phyloP scores from a whole-genome alignment of 345 rosid species.

The Viola odorata region DNA sequence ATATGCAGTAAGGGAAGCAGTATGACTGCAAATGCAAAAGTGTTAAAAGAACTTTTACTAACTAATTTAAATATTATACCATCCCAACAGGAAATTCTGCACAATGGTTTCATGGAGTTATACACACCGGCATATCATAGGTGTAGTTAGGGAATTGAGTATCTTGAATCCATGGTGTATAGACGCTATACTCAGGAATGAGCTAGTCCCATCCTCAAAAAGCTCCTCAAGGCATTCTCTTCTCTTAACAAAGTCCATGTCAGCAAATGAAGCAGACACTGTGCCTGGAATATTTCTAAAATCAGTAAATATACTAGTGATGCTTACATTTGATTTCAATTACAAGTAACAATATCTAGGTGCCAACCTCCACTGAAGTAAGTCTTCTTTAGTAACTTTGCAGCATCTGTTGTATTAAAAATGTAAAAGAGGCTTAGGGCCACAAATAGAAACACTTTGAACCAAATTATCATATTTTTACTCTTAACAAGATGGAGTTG shows the following conservation, averaged over 20 bases:
- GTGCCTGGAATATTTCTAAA: constrained; percentile 53
- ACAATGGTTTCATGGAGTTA: background rate
- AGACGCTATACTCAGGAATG: constrained; percentile 87
- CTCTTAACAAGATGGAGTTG: background rate
- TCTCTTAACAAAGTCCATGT: constrained; percentile 86
- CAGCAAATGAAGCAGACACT: constrained; percentile 89
- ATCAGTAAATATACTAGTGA: background rate
- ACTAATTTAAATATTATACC: background rate
- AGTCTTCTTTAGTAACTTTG: constrained; percentile 71
- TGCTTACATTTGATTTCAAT: background rate
- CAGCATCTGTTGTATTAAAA: constrained; percentile 57
- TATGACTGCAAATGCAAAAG: constrained; percentile 49
- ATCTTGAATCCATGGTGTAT: constrained; percentile 69
- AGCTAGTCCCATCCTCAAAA: constrained; percentile 87
- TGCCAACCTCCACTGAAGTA: constrained; percentile 94
- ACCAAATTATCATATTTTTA: background rate
- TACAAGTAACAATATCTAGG: constrained; percentile 7
- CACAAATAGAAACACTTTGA: background rate
- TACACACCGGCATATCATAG: constrained; percentile 63
- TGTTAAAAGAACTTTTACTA: background rate
- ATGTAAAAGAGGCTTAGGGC: constrained; percentile 9
- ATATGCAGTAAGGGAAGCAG: constrained; percentile 52
- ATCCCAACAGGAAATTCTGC: background rate
- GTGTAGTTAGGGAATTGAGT: constrained; percentile 59
- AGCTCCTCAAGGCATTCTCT: constrained; percentile 77